These are phyloP conservation scores for Zymoseptoria crescenta DNA, from an alignment of 2,329 filamentous ascomycete species.

Conservation along the genomic window DNA sequence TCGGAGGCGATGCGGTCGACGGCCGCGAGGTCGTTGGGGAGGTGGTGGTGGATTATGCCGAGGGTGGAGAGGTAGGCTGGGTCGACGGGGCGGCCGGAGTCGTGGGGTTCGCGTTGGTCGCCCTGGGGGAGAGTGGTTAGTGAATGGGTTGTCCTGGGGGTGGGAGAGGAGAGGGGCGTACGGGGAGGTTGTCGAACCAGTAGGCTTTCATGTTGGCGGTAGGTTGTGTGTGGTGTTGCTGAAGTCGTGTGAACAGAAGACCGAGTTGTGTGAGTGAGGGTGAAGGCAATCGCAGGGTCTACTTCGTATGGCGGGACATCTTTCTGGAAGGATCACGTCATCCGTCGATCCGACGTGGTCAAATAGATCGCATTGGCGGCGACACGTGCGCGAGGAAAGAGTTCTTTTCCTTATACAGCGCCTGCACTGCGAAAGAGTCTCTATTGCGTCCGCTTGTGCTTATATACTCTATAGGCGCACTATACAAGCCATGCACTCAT, in stretches of 20 bases:
- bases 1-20: constrained; percentile 68
- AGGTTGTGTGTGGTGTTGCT: neutral
- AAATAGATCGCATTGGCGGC: neutral
- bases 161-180: constrained; percentile 20
- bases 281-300: neutral
- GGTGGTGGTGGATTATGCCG: constrained; percentile 71
- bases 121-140: constrained; percentile 27
- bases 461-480: neutral
- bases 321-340: neutral
- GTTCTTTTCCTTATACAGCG: neutral
- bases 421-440: too few species aligned
- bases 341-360: neutral
- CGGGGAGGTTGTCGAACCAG: constrained; percentile 60
- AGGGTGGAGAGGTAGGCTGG: constrained; percentile 60
- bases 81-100: constrained; percentile 66
- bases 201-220: constrained; percentile 52
- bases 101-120: constrained; percentile 86
- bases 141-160: constrained; percentile 9
- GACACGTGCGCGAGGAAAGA: neutral
- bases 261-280: neutral
- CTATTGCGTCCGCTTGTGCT: too few species aligned
- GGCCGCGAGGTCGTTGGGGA: constrained; percentile 51
- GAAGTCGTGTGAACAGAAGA: neutral
- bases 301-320: neutral
- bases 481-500: neutral